Evolutionary conservation across 176 grass and related monocot genomes (phyloP).

Genomic region (Oryza brachyantha): DNA sequence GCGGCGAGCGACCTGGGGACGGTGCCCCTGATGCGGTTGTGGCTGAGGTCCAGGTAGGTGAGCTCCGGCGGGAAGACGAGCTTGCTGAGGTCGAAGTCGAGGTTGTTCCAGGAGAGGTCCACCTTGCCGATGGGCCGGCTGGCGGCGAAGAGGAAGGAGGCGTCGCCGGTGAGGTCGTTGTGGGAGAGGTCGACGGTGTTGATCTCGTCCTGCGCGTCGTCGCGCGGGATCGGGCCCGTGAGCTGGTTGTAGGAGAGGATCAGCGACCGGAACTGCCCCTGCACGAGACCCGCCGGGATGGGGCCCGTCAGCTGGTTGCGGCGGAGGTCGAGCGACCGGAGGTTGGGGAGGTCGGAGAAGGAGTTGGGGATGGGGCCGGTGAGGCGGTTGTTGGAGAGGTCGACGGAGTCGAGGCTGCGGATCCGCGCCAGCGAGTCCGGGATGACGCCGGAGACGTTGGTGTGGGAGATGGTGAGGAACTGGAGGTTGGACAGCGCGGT

Average conservation of each 20-base stretch:
- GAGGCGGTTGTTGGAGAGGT: slow-evolving; percentile 59
- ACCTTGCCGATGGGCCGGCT: slow-evolving; percentile 49
- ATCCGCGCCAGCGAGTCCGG: slow-evolving; percentile 42
- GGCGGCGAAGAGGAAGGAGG: slow-evolving; percentile 50
- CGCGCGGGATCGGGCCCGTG: slow-evolving; percentile 50
- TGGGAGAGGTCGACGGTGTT: slow-evolving; percentile 63
- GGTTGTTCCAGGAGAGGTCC: slow-evolving; percentile 75
- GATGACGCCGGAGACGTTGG: slow-evolving; percentile 56
- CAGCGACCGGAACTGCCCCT: slow-evolving; percentile 44
- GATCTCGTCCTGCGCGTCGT: slow-evolving; percentile 54
- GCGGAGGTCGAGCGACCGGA: slow-evolving; percentile 49
- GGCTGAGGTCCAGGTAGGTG: slow-evolving; percentile 65
- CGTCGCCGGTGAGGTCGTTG: slow-evolving; percentile 64
- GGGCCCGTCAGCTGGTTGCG: slow-evolving; percentile 44
- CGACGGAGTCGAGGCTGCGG: slow-evolving; percentile 40
- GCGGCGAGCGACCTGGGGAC: slow-evolving; percentile 50
- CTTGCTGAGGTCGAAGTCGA: slow-evolving; percentile 65
- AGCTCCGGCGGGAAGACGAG: slow-evolving; percentile 55
- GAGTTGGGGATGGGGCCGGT: slow-evolving; percentile 42
- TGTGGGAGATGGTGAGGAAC: slow-evolving; percentile 60
- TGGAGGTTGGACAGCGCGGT: slow-evolving; percentile 52
- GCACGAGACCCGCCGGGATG: slow-evolving; percentile 55
- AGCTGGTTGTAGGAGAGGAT: slow-evolving; percentile 62
- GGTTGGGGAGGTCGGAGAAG: slow-evolving; percentile 49
- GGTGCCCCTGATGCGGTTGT: slow-evolving; percentile 62